phyloP scores from a whole-genome alignment of 2,329 filamentous ascomycete species.

The Tolypocladium cylindrosporum region DNA sequence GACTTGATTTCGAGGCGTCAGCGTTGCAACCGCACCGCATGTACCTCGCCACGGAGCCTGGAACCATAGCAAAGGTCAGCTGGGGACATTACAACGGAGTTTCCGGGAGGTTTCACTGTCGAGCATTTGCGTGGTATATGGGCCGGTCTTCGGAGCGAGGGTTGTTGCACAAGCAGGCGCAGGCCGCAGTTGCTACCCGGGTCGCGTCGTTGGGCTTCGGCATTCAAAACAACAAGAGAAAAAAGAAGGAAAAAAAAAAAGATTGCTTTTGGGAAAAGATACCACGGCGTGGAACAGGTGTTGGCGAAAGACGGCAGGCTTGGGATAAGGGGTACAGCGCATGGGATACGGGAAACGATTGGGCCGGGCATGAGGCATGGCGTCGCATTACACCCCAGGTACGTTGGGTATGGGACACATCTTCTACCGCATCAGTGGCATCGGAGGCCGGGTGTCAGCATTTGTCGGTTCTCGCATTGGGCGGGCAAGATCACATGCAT shows the following conservation, averaged over 20 bases:
- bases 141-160: neutral
- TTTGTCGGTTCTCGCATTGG: slow-evolving; percentile 4
- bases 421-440: slow-evolving; percentile 3
- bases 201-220: neutral
- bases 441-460: slow-evolving; percentile 3
- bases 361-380: slow-evolving; percentile 1
- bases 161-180: neutral
- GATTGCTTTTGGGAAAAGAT: neutral
- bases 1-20: neutral
- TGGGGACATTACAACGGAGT: neutral
- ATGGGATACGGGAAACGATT: slow-evolving; percentile 4
- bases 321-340: slow-evolving; percentile 2
- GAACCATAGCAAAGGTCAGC: neutral
- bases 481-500: slow-evolving; percentile 4
- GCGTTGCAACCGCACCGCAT: neutral
- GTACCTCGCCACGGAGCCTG: neutral
- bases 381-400: slow-evolving; percentile 1
- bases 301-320: slow-evolving; percentile 1
- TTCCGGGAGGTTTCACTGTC: neutral
- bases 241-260: neutral
- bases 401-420: slow-evolving; percentile 3
- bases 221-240: neutral
- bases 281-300: slow-evolving; percentile 1
- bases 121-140: neutral
- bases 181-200: neutral